phyloP scores from a whole-genome alignment of 257 asterid genomes.

The Lycium ferocissimum region DNA sequence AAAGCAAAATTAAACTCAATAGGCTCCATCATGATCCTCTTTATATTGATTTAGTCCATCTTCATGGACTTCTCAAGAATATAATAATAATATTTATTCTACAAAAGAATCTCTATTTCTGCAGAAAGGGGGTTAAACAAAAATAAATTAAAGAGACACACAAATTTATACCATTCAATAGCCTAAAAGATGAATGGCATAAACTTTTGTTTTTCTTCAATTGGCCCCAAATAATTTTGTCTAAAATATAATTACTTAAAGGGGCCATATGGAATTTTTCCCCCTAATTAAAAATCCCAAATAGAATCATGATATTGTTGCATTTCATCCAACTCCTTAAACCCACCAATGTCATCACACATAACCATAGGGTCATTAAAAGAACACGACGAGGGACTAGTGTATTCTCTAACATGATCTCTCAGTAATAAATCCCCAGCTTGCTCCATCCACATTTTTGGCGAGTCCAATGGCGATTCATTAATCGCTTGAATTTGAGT shows the following conservation, averaged over 20 bases:
- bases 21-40: not conserved
- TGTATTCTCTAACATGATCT: slow-evolving; percentile 20
- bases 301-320: slow-evolving; percentile 38
- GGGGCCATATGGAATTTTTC: not conserved
- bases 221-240: not conserved
- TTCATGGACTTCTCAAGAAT: not conserved
- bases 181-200: not conserved
- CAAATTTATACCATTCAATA: not conserved
- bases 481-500: slow-evolving; percentile 69
- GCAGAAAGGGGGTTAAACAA: not conserved
- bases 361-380: not conserved
- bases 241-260: slow-evolving; percentile 16
- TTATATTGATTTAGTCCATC: not conserved
- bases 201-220: not conserved
- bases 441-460: slow-evolving; percentile 67
- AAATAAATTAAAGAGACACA: not conserved
- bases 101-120: not conserved
- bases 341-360: slow-evolving; percentile 27
- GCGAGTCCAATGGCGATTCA: slow-evolving; percentile 69
- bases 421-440: slow-evolving; percentile 33
- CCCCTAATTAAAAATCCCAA: slow-evolving; percentile 32
- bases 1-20: not conserved
- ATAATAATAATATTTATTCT: not conserved
- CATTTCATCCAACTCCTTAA: slow-evolving; percentile 42
- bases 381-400: not conserved